Evolutionary conservation across 306 rosid species (phyloP).

Genomic region (Trichosanthes cucumerina): DNA sequence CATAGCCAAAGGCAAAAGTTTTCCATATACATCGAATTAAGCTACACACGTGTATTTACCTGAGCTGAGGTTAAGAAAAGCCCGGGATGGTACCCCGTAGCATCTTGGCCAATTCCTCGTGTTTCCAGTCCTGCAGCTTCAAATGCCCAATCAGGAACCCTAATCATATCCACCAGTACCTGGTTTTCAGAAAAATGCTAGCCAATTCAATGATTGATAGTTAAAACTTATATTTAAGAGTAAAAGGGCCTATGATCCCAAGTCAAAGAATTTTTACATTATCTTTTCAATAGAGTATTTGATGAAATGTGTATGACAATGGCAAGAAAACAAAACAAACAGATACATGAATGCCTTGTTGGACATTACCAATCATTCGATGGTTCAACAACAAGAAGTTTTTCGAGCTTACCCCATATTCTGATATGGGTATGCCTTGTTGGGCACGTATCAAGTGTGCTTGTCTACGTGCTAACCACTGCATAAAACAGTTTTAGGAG

Average conservation of each 20-base stretch:
- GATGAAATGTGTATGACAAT: not conserved
- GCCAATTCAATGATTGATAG: not conserved
- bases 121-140: slow-evolving; percentile 98
- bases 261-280: not conserved
- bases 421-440: slow-evolving; percentile 90
- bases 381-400: not conserved
- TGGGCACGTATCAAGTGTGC: slow-evolving; percentile 90
- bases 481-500: not conserved
- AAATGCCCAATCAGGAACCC: slow-evolving; percentile 98
- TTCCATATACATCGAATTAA: not conserved
- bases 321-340: not conserved
- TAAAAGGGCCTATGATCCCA: not conserved
- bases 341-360: slow-evolving; percentile 77
- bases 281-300: not conserved
- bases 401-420: slow-evolving; percentile 58
- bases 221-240: not conserved
- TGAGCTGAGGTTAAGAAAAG: slow-evolving; percentile 92
- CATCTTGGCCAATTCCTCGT: slow-evolving; percentile 85
- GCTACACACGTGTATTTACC: slow-evolving; percentile 28
- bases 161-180: slow-evolving; percentile 89
- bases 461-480: slow-evolving; percentile 91
- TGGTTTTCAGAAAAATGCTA: slow-evolving; percentile 13
- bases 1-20: not conserved
- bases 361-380: slow-evolving; percentile 24
- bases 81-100: slow-evolving; percentile 85